Conservation (phyloP, 768 basidiomycete genomes). For the Melanogaster broomeanus region DNA sequence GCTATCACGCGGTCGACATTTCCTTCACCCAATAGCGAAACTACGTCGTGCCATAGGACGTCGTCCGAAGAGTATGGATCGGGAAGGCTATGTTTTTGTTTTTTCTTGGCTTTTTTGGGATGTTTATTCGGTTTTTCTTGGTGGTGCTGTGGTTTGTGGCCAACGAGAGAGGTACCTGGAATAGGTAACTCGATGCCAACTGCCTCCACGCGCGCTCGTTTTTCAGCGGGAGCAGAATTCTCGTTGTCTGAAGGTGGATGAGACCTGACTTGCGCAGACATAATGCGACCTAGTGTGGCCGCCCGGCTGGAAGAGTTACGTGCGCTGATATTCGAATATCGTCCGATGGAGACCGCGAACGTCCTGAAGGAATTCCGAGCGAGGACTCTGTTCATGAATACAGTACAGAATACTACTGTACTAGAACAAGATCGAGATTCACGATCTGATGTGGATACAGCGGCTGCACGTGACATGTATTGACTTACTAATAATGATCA, state of each 20-base stretch:
- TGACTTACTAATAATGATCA: too few relatives aligned
- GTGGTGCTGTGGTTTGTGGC: neutral
- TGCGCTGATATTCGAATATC: neutral
- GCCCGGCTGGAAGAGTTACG: neutral
- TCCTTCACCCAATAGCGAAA: constrained; percentile 62
- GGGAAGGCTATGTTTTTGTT: constrained; percentile 5
- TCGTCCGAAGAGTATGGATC: constrained; percentile 75
- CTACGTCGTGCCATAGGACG: constrained; percentile 72
- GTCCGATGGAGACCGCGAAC: neutral
- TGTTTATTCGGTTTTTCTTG: neutral
- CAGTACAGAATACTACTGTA: too few relatives aligned
- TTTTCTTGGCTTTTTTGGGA: constrained; percentile 3
- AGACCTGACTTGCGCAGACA: constrained; percentile 10
- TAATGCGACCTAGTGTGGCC: too few relatives aligned
- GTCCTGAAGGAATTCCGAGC: neutral
- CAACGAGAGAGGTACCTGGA: neutral
- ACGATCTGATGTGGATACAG: too few relatives aligned
- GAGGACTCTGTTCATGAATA: neutral
- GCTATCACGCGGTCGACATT: constrained; percentile 50
- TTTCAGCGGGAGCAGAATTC: constrained; percentile 24
- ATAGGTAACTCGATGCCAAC: neutral
- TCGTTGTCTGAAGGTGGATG: constrained; percentile 14
- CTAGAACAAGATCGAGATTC: too few relatives aligned
- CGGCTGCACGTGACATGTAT: too few relatives aligned
- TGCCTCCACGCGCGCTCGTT: constrained; percentile 31